Percentiles rank a stretch among this genome's conserved stretches.
These are phyloP conservation scores for Asterella californica DNA, from an alignment of 225 moss, liverwort and hornwort species.

Conservation along the genomic window DNA sequence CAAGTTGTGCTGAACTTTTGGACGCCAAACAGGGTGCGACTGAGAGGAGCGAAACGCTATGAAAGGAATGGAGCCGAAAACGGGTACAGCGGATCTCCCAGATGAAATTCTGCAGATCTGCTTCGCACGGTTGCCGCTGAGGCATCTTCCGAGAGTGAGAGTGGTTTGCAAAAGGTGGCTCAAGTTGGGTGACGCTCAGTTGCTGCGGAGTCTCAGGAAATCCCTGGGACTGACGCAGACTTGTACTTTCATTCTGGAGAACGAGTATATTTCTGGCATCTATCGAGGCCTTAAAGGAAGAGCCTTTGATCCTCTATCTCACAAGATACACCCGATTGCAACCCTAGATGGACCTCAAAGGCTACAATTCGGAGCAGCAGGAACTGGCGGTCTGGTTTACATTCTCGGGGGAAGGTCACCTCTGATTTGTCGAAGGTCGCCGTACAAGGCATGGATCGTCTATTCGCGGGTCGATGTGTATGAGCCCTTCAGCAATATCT, in stretches of 20 bases:
- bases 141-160: constrained; percentile 25
- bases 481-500: constrained; percentile 37
- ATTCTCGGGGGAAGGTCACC: constrained; percentile 42
- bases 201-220: constrained; percentile 28
- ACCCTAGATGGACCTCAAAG: constrained; percentile 36
- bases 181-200: constrained; percentile 22
- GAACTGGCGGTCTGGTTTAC: constrained; percentile 36
- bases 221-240: constrained; percentile 29
- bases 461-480: constrained; percentile 40
- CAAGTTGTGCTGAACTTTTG: too few relatives aligned
- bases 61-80: constrained; percentile 14
- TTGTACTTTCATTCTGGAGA: constrained; percentile 35
- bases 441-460: constrained; percentile 28
- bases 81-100: constrained; percentile 27
- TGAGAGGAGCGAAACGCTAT: neutral
- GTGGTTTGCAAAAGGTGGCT: constrained; percentile 40
- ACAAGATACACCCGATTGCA: constrained; percentile 13
- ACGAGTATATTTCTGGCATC: constrained; percentile 26
- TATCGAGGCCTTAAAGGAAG: constrained; percentile 34
- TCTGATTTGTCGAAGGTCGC: constrained; percentile 22
- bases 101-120: constrained; percentile 47
- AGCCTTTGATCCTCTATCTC: constrained; percentile 25
- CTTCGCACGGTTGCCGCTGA: constrained; percentile 34
- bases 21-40: neutral
- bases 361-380: constrained; percentile 35